Conservation (phyloP, 2,329 filamentous ascomycete species). For the Pyricularia grisea region DNA sequence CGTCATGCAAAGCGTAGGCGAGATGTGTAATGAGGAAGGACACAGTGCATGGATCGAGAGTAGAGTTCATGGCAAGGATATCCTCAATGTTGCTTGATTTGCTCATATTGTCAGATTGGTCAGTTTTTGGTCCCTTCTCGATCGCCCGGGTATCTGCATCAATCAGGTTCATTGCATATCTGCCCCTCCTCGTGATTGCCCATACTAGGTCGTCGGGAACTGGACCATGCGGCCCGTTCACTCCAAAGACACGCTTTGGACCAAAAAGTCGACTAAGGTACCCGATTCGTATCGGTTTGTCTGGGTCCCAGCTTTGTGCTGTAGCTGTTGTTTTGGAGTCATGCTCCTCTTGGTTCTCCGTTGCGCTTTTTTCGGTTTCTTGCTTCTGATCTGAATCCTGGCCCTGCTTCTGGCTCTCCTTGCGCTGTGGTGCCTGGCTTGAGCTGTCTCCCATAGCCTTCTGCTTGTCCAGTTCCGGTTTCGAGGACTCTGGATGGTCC, state of each 20-base stretch:
- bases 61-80: not conserved
- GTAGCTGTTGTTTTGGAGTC: not conserved
- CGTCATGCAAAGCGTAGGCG: not conserved
- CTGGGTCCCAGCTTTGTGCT: not conserved
- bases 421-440: not conserved
- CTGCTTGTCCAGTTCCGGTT: not conserved
- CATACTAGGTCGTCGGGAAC: not conserved
- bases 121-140: not conserved
- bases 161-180: not conserved
- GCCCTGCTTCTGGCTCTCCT: not conserved
- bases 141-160: not conserved
- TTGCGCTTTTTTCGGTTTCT: not conserved
- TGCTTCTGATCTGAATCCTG: not conserved
- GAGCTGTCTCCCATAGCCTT: not conserved
- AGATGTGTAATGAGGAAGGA: not conserved
- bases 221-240: not conserved
- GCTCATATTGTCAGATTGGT: too few relatives aligned
- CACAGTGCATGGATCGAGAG: not conserved
- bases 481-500: not conserved
- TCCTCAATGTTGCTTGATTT: not conserved
- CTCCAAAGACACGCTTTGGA: not conserved
- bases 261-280: not conserved
- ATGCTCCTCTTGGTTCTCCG: not conserved
- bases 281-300: not conserved
- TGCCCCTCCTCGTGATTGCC: not conserved